Evolutionary conservation across 208 protist species (phyloP), one percentile per base, ranked within the genome.

Genomic region (Crithidia bombi): DNA sequence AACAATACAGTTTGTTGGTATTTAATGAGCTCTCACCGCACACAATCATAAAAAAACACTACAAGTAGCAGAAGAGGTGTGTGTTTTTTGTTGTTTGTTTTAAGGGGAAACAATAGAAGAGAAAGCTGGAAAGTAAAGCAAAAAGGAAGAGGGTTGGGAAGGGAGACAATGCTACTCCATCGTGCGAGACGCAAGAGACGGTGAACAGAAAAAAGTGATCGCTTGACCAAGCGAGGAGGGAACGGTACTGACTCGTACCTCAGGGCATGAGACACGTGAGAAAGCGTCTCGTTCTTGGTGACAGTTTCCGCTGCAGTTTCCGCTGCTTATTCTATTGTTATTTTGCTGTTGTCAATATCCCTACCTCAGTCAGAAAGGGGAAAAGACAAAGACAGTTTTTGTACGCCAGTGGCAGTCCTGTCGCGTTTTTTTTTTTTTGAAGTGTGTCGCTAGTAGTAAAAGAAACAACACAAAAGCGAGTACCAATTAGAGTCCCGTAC

Each of bases 1-100:
- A 61, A 61, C 17, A 49, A 51, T 56, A 44, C 35, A 17, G 21
- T 5, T 35, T 12, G 25, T 43, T 41, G 32, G 21, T 26, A 49
- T 50, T n/a, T 51, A 36, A 63, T 35, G 17, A 44, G 30, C 11
- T 25, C 65, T 32, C 28, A 49, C 52, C 59, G 23, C 69, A 54
- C 47, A 10, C 36, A 62, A 39, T n/a, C 17, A 66, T 46, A n/a
- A 30, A 56, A 57, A 43, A 32, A 56, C 61, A 44, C 25, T 28
- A 7, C 21, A 25, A 6, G 23, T n/a, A 21, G 21, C 25, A 43
- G 38, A 14, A 38, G 21, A 66, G 15, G n/a, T n/a, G n/a, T n/a
- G n/a, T n/a, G n/a, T n/a, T n/a, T n/a, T n/a, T n/a, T n/a, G n/a
- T n/a, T n/a, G n/a, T n/a, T n/a, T n/a, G n/a, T n/a, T n/a, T n/a